Evolutionary conservation across 139 green algal genomes (phyloP).

Genomic region (Pedinophyceae sp.): DNA sequence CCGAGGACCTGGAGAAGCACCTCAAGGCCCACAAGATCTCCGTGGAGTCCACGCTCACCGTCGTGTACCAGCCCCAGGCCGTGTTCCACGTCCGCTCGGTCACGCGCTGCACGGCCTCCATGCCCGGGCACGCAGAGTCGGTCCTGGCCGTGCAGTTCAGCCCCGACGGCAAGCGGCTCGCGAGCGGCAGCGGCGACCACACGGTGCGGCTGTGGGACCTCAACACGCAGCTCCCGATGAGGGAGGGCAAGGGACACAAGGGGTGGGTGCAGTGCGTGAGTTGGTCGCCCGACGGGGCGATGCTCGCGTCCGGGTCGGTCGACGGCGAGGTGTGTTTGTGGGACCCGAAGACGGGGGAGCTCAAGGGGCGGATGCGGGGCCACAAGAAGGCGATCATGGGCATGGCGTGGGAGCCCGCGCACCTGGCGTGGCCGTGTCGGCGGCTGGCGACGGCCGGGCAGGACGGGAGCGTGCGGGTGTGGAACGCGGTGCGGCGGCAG

Average conservation of each 20-base stretch:
- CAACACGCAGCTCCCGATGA: slow-evolving; percentile 57
- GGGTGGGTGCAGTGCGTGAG: slow-evolving; percentile 84
- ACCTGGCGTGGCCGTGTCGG: slow-evolving; percentile 48
- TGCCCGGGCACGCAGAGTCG: slow-evolving; percentile 76
- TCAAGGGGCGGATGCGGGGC: slow-evolving; percentile 40
- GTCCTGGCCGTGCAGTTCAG: slow-evolving; percentile 85
- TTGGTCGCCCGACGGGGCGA: slow-evolving; percentile 73
- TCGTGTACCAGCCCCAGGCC: slow-evolving; percentile 87
- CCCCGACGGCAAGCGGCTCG: slow-evolving; percentile 67
- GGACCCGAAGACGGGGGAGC: slow-evolving; percentile 41
- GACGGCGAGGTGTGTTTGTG: slow-evolving; percentile 72
- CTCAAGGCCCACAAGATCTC: slow-evolving; percentile 22
- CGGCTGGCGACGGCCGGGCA: slow-evolving; percentile 61
- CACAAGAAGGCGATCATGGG: slow-evolving; percentile 88
- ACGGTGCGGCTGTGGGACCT: slow-evolving; percentile 91
- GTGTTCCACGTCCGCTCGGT: slow-evolving; percentile 87
- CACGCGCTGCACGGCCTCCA: slow-evolving; percentile 73
- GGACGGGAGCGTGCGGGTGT: slow-evolving; percentile 62
- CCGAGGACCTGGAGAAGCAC: neutral
- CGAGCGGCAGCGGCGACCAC: slow-evolving; percentile 71
- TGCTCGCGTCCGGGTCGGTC: slow-evolving; percentile 26
- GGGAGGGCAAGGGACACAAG: slow-evolving; percentile 42
- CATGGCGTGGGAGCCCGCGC: slow-evolving; percentile 85
- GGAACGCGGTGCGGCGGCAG: slow-evolving; percentile 10
- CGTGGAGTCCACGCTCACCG: slow-evolving; percentile 64